Conservation (phyloP, 495 filamentous ascomycete genomes). For the Tuber brumale region DNA sequence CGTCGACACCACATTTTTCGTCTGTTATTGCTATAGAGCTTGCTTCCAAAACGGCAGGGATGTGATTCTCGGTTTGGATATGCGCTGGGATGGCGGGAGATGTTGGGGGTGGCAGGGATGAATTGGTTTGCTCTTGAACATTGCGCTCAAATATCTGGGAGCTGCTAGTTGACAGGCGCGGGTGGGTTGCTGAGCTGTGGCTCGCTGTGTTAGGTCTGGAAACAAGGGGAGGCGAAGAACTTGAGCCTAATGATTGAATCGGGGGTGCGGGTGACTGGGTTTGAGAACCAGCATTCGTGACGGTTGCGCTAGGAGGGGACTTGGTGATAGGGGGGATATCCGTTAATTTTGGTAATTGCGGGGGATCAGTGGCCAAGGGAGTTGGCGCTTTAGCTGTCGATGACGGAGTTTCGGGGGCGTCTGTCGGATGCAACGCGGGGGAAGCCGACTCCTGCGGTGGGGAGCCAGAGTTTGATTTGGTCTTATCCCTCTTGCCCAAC, state of each 20-base stretch:
- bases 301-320: constrained; percentile 24
- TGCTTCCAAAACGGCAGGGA: constrained; percentile 82
- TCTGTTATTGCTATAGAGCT: constrained; percentile 85
- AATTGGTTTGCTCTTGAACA: constrained; percentile 64
- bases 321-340: constrained; percentile 44
- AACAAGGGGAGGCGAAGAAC: constrained; percentile 47
- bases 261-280: constrained; percentile 45
- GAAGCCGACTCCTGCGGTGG: constrained; percentile 40
- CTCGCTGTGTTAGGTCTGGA: constrained; percentile 47
- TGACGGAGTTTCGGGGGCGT: constrained; percentile 14
- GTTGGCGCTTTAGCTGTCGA: constrained; percentile 21
- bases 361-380: constrained; percentile 35
- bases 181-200: constrained; percentile 6
- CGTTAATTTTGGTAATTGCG: constrained; percentile 37
- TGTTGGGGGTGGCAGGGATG: constrained; percentile 50
- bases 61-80: constrained; percentile 85
- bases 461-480: constrained; percentile 43
- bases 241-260: constrained; percentile 46
- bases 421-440: constrained; percentile 34
- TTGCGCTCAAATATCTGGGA: constrained; percentile 92
- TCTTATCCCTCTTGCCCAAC: constrained; percentile 60
- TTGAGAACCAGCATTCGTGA: constrained; percentile 27
- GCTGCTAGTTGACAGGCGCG: constrained; percentile 36
- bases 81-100: constrained; percentile 77
- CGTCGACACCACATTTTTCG: constrained; percentile 64